Evolutionary conservation across 192 early-diverging fungal species (phyloP).

Genomic region (Backusella mclennaniae): DNA sequence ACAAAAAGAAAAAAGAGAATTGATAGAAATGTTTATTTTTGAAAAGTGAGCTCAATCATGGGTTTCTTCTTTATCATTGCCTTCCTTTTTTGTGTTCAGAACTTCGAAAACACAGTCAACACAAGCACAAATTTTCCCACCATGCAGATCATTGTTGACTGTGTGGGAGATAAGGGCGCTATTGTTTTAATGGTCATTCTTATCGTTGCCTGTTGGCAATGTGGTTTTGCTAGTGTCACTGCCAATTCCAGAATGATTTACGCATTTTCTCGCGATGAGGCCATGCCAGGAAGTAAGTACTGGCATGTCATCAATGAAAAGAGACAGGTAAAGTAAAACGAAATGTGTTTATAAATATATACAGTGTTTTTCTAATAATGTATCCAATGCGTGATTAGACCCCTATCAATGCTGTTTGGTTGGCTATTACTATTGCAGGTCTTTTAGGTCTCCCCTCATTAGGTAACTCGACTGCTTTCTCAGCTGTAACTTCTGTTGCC

Average conservation of each 20-base stretch:
- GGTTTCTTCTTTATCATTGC: slow-evolving; percentile 52
- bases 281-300: slow-evolving; percentile 46
- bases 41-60: slow-evolving; percentile 31
- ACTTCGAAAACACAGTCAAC: slow-evolving; percentile 37
- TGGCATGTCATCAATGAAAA: slow-evolving; percentile 42
- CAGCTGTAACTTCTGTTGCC: slow-evolving; percentile 50
- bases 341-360: not conserved
- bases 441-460: slow-evolving; percentile 40
- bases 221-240: slow-evolving; percentile 47
- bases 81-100: slow-evolving; percentile 45
- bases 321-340: slow-evolving; percentile 18
- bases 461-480: slow-evolving; percentile 41
- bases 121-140: slow-evolving; percentile 37
- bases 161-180: slow-evolving; percentile 42
- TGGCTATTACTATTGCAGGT: slow-evolving; percentile 39
- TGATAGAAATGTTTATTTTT: slow-evolving; percentile 18
- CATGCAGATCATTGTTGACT: slow-evolving; percentile 47
- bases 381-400: slow-evolving; percentile 4
- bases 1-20: not conserved
- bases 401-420: slow-evolving; percentile 48
- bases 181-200: slow-evolving; percentile 42
- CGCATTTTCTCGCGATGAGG: slow-evolving; percentile 52
- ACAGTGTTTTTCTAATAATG: too few species aligned
- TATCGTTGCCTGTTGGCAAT: slow-evolving; percentile 46
- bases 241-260: slow-evolving; percentile 56